Base-by-base conservation (phyloP, 306 rosid species). In the Echinosophora koreensis region DNA sequence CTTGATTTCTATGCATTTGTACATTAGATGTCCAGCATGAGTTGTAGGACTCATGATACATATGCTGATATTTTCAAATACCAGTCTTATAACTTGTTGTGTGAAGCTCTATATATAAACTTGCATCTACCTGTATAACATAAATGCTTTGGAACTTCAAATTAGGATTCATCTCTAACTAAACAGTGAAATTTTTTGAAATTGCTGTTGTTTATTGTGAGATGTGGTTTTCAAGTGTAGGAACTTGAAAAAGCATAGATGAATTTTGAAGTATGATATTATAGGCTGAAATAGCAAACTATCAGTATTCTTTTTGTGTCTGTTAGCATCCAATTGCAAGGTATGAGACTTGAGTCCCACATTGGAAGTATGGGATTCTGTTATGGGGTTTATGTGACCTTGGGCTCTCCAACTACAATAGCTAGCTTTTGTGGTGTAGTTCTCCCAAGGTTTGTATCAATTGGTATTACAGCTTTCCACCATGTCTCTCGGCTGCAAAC, bases 31-130 rank as follows among this genome's bases (percentile, higher is more conserved):
- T 57, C 47, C 69, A 57, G 47, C 37, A 47, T 67, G 34, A 60
- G 71, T 59, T 81, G 27, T 34, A 50, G 30, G 84, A 65, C 30
- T 74, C 77, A 74, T 74, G 65, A 42, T 32, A 73, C 13, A 46
- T 57, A 44, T 47, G 44, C 79, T 44, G 14, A 8, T 76, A 13
- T 56, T 80, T 57, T 5, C 35, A 57, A 62, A 46, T 15, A 68
- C n/a, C 64, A 64, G 22, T 44, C n/a, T 11, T 68, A 22, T 41
- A 37, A n/a, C 47, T 59, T 58, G 11, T 4, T 10, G 34, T 59
- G 9, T 69, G 75, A 12, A 11, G 15, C 63, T 50, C 50, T 61
- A 14, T 74, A 35, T 63, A 50, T 3, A 5, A 50, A 62, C 59
- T 50, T 50, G 63, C 35, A 44, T 62, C 71, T 18, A 17, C 15